A percentile compares a stretch with the other conserved stretches of the same genome.
Conservation (phyloP, 2,329 filamentous ascomycete species). For the Cercospora citrullina region DNA sequence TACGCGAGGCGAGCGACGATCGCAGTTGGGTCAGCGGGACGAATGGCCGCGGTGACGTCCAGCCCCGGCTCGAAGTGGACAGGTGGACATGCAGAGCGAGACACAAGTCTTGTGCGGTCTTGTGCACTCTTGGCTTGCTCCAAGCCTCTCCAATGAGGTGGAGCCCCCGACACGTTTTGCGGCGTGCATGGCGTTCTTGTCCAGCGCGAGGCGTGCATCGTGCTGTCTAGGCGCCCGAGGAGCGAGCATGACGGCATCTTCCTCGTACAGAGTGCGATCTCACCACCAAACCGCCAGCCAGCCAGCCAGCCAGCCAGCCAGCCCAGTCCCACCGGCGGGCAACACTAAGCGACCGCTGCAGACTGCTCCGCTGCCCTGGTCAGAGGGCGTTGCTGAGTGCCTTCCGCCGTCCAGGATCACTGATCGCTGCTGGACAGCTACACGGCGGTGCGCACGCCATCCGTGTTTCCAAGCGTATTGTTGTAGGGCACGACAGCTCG, state of each 20-base stretch:
- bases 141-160: constrained; percentile 16
- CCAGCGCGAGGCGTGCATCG: not conserved
- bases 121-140: constrained; percentile 23
- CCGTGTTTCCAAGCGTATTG: constrained; percentile 6
- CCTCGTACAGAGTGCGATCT: constrained; percentile 15
- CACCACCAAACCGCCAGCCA: not conserved
- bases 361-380: not conserved
- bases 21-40: constrained; percentile 19
- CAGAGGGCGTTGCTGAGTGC: not conserved
- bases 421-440: not conserved
- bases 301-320: not conserved
- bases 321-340: not conserved
- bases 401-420: not conserved
- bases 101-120: constrained; percentile 26
- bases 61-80: constrained; percentile 19
- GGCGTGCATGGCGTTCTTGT: constrained; percentile 9
- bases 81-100: constrained; percentile 1
- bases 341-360: constrained; percentile 8
- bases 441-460: not conserved
- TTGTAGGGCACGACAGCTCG: not conserved
- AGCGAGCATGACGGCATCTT: constrained; percentile 12
- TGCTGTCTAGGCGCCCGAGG: constrained; percentile 13
- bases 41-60: constrained; percentile 4
- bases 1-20: constrained; percentile 11
- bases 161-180: constrained; percentile 22